These are phyloP conservation scores for Neurospora sublineolata DNA, from an alignment of 495 filamentous ascomycete species.

Conservation along the genomic window DNA sequence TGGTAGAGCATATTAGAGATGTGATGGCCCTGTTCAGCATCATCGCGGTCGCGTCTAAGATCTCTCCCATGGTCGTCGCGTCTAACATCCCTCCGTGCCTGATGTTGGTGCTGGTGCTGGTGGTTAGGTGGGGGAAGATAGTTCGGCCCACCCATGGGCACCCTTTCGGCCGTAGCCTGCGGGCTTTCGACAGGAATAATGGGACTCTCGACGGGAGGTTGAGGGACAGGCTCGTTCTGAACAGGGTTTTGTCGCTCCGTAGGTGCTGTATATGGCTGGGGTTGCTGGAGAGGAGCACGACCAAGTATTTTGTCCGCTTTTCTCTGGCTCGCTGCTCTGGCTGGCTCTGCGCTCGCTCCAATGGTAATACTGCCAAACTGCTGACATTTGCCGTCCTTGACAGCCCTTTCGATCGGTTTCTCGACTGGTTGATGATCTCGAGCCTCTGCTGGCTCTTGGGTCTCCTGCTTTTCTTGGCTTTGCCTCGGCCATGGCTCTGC, in stretches of 20 bases:
- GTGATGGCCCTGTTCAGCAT: constrained; percentile 19
- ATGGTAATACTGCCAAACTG: background rate
- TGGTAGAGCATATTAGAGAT: constrained; percentile 34
- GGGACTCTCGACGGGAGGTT: background rate
- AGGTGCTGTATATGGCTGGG: constrained; percentile 1
- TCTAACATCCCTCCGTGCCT: constrained; percentile 6
- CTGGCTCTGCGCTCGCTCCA: background rate
- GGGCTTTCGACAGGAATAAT: background rate
- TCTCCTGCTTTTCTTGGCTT: background rate
- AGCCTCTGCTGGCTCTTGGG: background rate
- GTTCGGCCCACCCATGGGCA: background rate
- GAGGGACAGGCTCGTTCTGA: background rate
- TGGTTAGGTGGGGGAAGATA: background rate
- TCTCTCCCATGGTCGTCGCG: background rate
- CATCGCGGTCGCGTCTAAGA: constrained; percentile 8
- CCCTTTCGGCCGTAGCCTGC: background rate
- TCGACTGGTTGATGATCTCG: background rate
- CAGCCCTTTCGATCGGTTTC: background rate
- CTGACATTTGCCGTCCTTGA: background rate
- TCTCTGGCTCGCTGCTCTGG: constrained; percentile 11
- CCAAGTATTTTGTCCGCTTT: constrained; percentile 22
- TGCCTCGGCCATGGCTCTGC: background rate
- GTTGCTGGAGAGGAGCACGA: constrained; percentile 6
- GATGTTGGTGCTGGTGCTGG: background rate
- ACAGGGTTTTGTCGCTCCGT: background rate